Evolutionary conservation across 768 basidiomycete genomes (phyloP).

Genomic region (Pleurotus cornucopiae): DNA sequence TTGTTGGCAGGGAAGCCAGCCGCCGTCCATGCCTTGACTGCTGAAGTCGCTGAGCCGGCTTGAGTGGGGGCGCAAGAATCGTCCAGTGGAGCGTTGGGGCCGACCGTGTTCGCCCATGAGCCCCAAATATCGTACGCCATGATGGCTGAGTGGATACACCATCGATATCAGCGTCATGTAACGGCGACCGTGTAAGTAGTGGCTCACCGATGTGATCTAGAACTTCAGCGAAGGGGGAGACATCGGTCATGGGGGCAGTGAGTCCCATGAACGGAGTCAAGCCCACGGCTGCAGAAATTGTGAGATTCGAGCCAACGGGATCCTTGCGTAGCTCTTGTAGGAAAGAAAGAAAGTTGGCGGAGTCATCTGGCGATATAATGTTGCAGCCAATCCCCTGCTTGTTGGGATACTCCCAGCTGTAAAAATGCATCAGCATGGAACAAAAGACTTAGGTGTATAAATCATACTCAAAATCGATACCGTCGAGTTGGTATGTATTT

Average conservation of each 20-base stretch:
- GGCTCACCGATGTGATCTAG: slow-evolving; percentile 39
- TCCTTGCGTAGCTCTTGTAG: slow-evolving; percentile 64
- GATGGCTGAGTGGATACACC: slow-evolving; percentile 19
- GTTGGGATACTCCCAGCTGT: slow-evolving; percentile 86
- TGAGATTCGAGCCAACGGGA: slow-evolving; percentile 49
- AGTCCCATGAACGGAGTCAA: slow-evolving; percentile 36
- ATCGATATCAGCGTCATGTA: neutral
- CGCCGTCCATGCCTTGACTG: slow-evolving; percentile 64
- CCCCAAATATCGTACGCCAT: slow-evolving; percentile 78
- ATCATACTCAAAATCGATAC: slow-evolving; percentile 51
- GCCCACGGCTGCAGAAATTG: slow-evolving; percentile 47
- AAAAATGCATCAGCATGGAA: neutral
- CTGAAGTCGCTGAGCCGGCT: slow-evolving; percentile 71
- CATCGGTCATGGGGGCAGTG: slow-evolving; percentile 50
- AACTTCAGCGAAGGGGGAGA: slow-evolving; percentile 68
- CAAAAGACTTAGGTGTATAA: neutral
- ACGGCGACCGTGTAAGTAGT: neutral
- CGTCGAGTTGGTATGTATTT: slow-evolving; percentile 51
- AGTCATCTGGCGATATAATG: slow-evolving; percentile 53
- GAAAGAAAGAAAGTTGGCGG: slow-evolving; percentile 76
- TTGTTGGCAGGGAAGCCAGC: slow-evolving; percentile 70
- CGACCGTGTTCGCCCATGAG: slow-evolving; percentile 58
- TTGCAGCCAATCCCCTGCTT: slow-evolving; percentile 73
- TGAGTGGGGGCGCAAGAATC: slow-evolving; percentile 71
- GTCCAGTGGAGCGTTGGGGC: slow-evolving; percentile 86